Evolutionary conservation across 2,329 filamentous ascomycete genomes (phyloP), one percentile per base, ranked within the genome.

Genomic region (Tolypocladium capitatum): DNA sequence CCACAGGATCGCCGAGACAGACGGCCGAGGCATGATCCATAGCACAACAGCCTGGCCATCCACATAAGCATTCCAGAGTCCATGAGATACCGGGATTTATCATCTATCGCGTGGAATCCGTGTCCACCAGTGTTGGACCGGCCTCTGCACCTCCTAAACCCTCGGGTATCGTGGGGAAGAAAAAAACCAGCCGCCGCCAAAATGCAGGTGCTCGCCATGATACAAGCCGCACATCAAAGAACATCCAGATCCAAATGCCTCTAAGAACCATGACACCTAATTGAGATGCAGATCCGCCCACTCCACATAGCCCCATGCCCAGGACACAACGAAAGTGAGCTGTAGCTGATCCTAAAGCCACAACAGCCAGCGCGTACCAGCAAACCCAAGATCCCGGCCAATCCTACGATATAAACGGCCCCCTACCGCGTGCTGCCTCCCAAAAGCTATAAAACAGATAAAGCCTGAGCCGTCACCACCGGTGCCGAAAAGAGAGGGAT

Each of bases 121-220:
- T 49, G 40, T 52, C 34, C 48, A 51, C 49, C 46, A 46, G 42
- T 49, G 50, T 49, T 48, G 41, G 49, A 48, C 47, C 46, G 50
- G 49, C 53, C 52, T 49, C 27, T 5, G 51, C 46, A 34, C 18
- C 51, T 52, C 49, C 52, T 50, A 57, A 54, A 56, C 51, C 54
- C 50, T 53, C 51, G 59, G 60, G 60, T 63, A 63, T 63, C 60
- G 55, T 61, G 54, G 31, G 27, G 42, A 47, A 27, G 14, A 45
- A 32, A 44, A 58, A 61, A 60, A 55, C 55, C 56, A 58, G 54
- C 53, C 57, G 31, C 38, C 54, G 24, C 24, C 24, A 53, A 41
- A 53, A 59, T 55, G 52, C 58, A 56, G 48, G 56, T 58, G 50
- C 52, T 53, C 48, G 51, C 53, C 53, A 50, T 55, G 53, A 58